A percentile compares a stretch with the other conserved stretches of the same genome.
Evolutionary conservation across 2,329 filamentous ascomycete species (phyloP).

Genomic region (Sphaerulina vaccinii): DNA sequence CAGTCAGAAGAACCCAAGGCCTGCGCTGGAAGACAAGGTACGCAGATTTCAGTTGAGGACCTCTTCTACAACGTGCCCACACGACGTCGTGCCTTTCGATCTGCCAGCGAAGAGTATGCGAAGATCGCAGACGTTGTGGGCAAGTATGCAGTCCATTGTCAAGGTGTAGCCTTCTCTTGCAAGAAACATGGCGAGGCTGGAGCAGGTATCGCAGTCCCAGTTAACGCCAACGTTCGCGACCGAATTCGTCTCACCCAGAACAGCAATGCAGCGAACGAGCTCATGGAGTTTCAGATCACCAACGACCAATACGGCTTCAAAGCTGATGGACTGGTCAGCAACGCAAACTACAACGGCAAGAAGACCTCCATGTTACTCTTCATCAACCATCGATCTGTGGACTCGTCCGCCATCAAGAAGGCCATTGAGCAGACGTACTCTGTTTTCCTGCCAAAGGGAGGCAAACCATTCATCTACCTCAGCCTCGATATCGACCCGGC

Average conservation of each 20-base stretch:
- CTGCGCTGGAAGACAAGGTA: conserved; percentile 82
- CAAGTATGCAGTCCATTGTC: conserved; percentile 87
- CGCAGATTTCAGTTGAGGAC: conserved; percentile 93
- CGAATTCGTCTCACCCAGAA: conserved; percentile 90
- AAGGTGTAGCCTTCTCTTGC: conserved; percentile 89
- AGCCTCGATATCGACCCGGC: conserved; percentile 89
- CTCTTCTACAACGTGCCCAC: conserved; percentile 96
- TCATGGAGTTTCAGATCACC: conserved; percentile 70
- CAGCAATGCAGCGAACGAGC: conserved; percentile 77
- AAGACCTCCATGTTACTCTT: conserved; percentile 85
- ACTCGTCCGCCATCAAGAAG: conserved; percentile 84
- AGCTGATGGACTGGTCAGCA: conserved; percentile 77
- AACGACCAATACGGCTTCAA: conserved; percentile 82
- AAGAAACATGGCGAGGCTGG: conserved; percentile 87
- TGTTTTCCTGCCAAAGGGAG: conserved; percentile 84
- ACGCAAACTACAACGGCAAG: conserved; percentile 93
- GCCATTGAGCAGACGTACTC: conserved; percentile 88
- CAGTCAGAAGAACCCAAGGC: conserved; percentile 83
- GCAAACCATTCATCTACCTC: conserved; percentile 90
- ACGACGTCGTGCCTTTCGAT: conserved; percentile 83
- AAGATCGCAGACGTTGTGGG: conserved; percentile 96
- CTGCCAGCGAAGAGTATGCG: conserved; percentile 89
- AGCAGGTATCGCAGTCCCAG: conserved; percentile 75
- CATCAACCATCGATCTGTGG: conserved; percentile 93
- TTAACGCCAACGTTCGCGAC: conserved; percentile 70